Evolutionary conservation across 208 protist genomes (phyloP).

Genomic region (Strigomonas oncopelti): DNA sequence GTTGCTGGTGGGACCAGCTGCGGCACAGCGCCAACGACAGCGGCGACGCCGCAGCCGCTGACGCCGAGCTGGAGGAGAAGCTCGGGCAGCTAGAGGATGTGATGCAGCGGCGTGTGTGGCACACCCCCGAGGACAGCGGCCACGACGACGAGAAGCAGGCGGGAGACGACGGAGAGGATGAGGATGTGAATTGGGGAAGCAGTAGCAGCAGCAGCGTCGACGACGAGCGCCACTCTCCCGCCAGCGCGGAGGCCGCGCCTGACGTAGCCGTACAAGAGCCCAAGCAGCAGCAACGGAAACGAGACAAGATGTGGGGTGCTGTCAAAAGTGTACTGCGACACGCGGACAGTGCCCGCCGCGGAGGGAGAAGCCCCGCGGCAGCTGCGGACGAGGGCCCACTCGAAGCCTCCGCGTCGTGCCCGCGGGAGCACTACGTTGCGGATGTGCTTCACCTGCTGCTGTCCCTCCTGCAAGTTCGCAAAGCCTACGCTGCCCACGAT

Average conservation of each 20-base stretch:
- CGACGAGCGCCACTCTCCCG: too few species aligned
- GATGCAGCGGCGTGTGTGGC: constrained; percentile 7
- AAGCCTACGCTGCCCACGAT: background rate
- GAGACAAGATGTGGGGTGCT: background rate
- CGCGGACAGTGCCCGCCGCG: background rate
- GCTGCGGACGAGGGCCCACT: too few species aligned
- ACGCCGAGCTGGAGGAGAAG: constrained; percentile 21
- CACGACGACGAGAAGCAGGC: background rate
- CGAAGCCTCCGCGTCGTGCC: background rate
- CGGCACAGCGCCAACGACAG: background rate
- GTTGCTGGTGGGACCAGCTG: constrained; percentile 39
- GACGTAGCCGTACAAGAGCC: background rate
- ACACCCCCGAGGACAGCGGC: background rate
- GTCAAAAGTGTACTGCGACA: background rate
- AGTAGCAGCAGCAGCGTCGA: background rate
- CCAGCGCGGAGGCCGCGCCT: too few species aligned
- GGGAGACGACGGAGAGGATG: background rate
- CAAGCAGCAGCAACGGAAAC: background rate
- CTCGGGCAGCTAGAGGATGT: constrained; percentile 27
- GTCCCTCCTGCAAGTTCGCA: background rate
- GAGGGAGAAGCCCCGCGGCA: too few species aligned
- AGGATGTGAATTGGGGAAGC: background rate
- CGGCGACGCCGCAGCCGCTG: constrained; percentile 20
- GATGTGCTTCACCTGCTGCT: background rate
- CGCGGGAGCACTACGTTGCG: background rate